Percentiles rank a stretch among this genome's conserved stretches.
Evolutionary conservation across 1,139 yeast genomes (phyloP).

Genomic region (Kodamaea sp.): DNA sequence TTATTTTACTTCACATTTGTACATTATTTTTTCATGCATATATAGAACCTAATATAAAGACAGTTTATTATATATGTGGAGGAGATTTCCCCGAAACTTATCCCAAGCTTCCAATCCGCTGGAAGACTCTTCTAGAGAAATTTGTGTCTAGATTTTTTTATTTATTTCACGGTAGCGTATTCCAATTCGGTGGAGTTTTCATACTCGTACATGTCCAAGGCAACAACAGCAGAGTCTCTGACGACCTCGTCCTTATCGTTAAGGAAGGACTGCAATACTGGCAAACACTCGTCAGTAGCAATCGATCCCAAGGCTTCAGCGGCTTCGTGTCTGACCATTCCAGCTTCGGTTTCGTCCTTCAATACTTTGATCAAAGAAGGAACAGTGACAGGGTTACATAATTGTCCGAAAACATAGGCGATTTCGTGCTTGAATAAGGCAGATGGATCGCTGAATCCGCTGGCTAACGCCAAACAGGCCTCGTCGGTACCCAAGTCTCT

Average conservation of each 20-base stretch:
- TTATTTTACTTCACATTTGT: conserved; percentile 7
- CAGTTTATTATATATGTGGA: conserved; percentile 3
- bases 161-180: conserved; percentile 55
- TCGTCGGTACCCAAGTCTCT: conserved; percentile 93
- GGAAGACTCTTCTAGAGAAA: too few relatives aligned
- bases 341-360: conserved; percentile 77
- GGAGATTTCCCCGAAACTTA: too few relatives aligned
- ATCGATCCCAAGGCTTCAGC: conserved; percentile 98
- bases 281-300: conserved; percentile 95
- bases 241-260: conserved; percentile 86
- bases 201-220: conserved; percentile 96
- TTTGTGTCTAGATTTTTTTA: too few relatives aligned
- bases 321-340: conserved; percentile 99
- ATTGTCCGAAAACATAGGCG: conserved; percentile 97
- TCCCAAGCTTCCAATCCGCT: too few relatives aligned
- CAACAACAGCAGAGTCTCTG: conserved; percentile 94
- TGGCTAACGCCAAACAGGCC: conserved; percentile 87
- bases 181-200: conserved; percentile 86
- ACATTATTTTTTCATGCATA: conserved; percentile 9
- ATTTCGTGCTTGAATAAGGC: conserved; percentile 97
- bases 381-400: conserved; percentile 90
- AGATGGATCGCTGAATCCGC: conserved; percentile 86
- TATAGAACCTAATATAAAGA: conserved; percentile 1
- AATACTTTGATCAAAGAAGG: conserved; percentile 84
- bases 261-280: conserved; percentile 76